phyloP scores from a whole-genome alignment of 352 stramenopile species.

The Thalassiosira livingstoniorum region DNA sequence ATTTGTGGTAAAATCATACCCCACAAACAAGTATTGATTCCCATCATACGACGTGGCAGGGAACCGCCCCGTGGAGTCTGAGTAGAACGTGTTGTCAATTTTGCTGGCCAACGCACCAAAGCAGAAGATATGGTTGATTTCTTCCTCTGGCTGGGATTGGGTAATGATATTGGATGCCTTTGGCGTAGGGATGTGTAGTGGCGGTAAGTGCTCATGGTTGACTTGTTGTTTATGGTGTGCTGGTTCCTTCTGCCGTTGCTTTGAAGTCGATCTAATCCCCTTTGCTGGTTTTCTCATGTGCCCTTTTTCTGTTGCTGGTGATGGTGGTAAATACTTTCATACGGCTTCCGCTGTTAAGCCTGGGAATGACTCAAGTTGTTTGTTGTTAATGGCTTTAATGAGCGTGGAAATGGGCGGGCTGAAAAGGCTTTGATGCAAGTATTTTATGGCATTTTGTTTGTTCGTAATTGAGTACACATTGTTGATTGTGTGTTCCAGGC shows the following conservation, averaged over 20 bases:
- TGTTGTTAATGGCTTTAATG: constrained; percentile 13
- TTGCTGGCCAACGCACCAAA: constrained; percentile 40
- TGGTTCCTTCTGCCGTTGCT: too few species aligned
- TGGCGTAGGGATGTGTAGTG: neutral
- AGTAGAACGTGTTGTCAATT: constrained; percentile 28
- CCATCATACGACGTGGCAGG: constrained; percentile 29
- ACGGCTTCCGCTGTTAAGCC: neutral
- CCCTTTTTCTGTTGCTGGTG: neutral
- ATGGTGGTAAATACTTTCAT: neutral
- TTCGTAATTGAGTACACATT: constrained; percentile 1
- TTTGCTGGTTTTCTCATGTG: neutral
- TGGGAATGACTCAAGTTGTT: constrained; percentile 1
- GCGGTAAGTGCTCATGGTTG: neutral
- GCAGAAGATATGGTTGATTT: constrained; percentile 25
- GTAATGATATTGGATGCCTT: neutral
- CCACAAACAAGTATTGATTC: constrained; percentile 51
- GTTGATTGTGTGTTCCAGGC: neutral
- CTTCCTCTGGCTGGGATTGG: neutral
- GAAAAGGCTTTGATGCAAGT: constrained; percentile 21
- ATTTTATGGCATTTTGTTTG: constrained; percentile 20
- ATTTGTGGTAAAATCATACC: constrained; percentile 60
- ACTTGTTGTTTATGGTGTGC: neutral
- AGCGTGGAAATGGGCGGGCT: neutral
- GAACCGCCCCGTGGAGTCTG: constrained; percentile 26
- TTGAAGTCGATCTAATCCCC: neutral